phyloP scores from a whole-genome alignment of 208 protist genomes.

The Endotrypanum monterogeii region DNA sequence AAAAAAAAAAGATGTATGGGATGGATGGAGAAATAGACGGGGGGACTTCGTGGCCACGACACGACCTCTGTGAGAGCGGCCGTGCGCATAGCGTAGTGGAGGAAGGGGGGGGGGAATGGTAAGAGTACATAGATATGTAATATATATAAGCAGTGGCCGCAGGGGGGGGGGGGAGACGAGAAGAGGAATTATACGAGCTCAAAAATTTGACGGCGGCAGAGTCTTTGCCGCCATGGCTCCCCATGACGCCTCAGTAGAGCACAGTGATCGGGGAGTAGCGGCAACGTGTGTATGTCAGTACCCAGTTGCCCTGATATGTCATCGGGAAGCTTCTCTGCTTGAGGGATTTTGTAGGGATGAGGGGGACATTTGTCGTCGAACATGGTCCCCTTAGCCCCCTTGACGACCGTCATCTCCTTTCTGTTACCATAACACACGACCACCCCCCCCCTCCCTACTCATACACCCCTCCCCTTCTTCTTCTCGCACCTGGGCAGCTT shows the following conservation, averaged over 20 bases:
- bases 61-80: neutral
- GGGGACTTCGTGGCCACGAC: conserved; percentile 4
- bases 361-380: too few species aligned
- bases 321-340: neutral
- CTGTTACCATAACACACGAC: too few species aligned
- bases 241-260: neutral
- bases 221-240: neutral
- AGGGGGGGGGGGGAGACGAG: too few species aligned
- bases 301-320: neutral
- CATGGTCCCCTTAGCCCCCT: too few species aligned
- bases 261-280: neutral
- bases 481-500: neutral
- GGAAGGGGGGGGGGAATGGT: neutral
- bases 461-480: neutral
- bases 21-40: too few species aligned
- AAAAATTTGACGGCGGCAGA: neutral
- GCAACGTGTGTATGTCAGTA: neutral
- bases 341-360: neutral
- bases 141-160: too few species aligned
- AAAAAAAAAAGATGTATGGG: neutral
- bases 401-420: too few species aligned
- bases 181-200: neutral
- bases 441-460: neutral
- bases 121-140: neutral
- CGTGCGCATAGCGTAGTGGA: neutral